A percentile compares a stretch with the other conserved stretches of the same genome.
These are phyloP conservation scores for Silybum marianum DNA, from an alignment of 129 eudicot genomes.

Conservation along the genomic window DNA sequence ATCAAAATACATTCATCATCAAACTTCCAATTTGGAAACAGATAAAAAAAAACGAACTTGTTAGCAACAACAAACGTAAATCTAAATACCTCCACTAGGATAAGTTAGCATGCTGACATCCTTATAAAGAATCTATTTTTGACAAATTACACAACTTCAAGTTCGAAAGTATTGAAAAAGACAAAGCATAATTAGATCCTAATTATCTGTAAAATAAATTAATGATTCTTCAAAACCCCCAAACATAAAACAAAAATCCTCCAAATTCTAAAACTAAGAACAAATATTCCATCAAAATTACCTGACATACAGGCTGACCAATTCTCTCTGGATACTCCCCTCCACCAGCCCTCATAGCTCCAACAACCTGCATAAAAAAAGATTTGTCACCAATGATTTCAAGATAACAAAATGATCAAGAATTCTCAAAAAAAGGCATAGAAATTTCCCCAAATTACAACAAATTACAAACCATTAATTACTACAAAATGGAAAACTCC, in stretches of 20 bases:
- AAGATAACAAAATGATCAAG: background rate
- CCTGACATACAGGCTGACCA: conserved; percentile 94
- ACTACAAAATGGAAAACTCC: background rate
- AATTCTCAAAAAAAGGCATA: background rate
- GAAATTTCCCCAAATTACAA: background rate
- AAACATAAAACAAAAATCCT: conserved; percentile 8
- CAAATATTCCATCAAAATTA: conserved; percentile 28
- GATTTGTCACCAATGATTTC: background rate
- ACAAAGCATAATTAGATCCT: conserved; percentile 4
- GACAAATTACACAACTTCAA: conserved; percentile 26
- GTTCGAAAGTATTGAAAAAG: conserved; percentile 24
- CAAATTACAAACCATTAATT: background rate
- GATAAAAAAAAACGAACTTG: conserved; percentile 25
- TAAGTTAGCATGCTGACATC: background rate
- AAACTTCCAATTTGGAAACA: background rate
- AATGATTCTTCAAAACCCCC: background rate
- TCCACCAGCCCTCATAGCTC: conserved; percentile 57
- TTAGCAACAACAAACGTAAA: conserved; percentile 2
- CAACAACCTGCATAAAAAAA: conserved; percentile 53
- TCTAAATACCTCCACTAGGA: background rate
- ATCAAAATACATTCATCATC: background rate
- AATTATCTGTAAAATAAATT: background rate
- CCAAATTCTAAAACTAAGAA: background rate
- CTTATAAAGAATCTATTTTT: conserved; percentile 18
- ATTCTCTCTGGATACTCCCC: conserved; percentile 76